phyloP scores from a whole-genome alignment of 2,329 filamentous ascomycete genomes.

The Stromatinia cepivora region DNA sequence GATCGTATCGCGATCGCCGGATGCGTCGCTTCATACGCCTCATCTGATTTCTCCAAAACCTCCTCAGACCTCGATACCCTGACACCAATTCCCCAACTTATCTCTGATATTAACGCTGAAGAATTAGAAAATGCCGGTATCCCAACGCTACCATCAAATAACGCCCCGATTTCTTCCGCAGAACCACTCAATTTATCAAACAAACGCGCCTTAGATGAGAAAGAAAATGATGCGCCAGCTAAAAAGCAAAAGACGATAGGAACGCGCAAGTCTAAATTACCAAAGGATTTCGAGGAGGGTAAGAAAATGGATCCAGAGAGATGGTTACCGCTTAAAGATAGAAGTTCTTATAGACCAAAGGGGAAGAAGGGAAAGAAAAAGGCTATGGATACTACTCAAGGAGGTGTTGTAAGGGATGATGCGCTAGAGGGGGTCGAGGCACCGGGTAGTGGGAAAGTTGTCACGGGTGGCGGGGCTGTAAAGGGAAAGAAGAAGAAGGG shows the following conservation, averaged over 20 bases:
- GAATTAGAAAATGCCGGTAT: slow-evolving; percentile 68
- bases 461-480: slow-evolving; percentile 51
- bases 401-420: slow-evolving; percentile 75
- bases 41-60: slow-evolving; percentile 57
- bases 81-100: slow-evolving; percentile 62
- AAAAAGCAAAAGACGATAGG: slow-evolving; percentile 14
- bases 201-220: slow-evolving; percentile 50
- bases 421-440: slow-evolving; percentile 65
- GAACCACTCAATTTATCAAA: slow-evolving; percentile 45
- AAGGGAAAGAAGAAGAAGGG: slow-evolving; percentile 45
- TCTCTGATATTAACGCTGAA: slow-evolving; percentile 59
- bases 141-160: slow-evolving; percentile 45
- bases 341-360: slow-evolving; percentile 85
- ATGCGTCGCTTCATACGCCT: slow-evolving; percentile 79
- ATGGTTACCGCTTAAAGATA: slow-evolving; percentile 88
- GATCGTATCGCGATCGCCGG: slow-evolving; percentile 76
- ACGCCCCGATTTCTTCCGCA: slow-evolving; percentile 42
- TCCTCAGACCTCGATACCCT: slow-evolving; percentile 57
- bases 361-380: slow-evolving; percentile 90
- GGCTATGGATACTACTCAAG: slow-evolving; percentile 77
- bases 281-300: slow-evolving; percentile 72
- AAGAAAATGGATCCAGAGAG: slow-evolving; percentile 87
- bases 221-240: slow-evolving; percentile 57
- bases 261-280: slow-evolving; percentile 60
- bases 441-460: slow-evolving; percentile 62